Base-by-base conservation (phyloP, 2,329 filamentous ascomycete genomes). In the Ascochyta viciae-villosae region DNA sequence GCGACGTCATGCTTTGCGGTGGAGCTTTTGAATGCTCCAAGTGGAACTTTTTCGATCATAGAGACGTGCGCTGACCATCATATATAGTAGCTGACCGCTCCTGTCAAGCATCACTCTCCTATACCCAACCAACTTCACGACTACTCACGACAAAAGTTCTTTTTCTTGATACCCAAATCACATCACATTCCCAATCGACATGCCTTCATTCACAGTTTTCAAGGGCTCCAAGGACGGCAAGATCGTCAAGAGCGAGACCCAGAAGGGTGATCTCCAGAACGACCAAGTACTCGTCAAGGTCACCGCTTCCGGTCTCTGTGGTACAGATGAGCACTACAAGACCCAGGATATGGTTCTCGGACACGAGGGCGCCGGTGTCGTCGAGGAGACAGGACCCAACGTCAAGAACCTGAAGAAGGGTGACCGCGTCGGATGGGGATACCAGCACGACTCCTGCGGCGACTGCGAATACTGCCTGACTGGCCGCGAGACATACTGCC, bases 251-350 rank as follows among this genome's bases (percentile, higher is more conserved):
- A 70, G 75, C 40, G 77, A 77, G 44, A 83, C 81, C 39, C 78
- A 75, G 19, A 81, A 77, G 56, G 75, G 76, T 27, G 76, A 82
- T 15, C 64, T 74, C 34, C 56, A 63, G 35, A 74, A 77, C 46
- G 81, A 87, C 72, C 77, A 88, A 56, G 86, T 89, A 47, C 80
- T 87, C 26, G 70, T 90, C 67, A 82, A 81, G 51, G 78, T 90
- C 58, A 89, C 87, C 15, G 85, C 87, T 54, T 88, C 86, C 2
- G 88, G 88, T 27, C 78, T 90, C 47, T 90, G 88, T 71, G 86
- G 85, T 45, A 90, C 88, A 3, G 82, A 80, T 64, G 71, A 77
- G 54, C 78, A 81, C 72, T 79, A 77, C 71, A 72, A 73, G 50
- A 31, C 13, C 59, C 66, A 4, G 64, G 78, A 80, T 62, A 81